phyloP scores from a whole-genome alignment of 768 basidiomycete genomes.

The Mycena floridula region DNA sequence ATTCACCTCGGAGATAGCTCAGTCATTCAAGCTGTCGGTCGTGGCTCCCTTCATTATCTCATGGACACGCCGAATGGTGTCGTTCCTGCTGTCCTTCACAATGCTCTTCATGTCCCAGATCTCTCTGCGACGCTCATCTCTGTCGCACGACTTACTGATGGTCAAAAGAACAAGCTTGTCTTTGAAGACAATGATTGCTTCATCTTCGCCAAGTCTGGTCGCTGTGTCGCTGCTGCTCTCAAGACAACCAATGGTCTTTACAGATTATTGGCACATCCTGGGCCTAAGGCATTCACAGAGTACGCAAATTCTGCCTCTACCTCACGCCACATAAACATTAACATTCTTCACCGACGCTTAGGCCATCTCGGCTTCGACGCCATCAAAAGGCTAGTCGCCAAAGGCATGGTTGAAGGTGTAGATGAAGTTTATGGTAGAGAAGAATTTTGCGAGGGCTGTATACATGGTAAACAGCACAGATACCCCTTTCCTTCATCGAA shows the following conservation, averaged over 20 bases:
- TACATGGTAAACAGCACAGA: slow-evolving; percentile 8
- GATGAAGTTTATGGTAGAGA: slow-evolving; percentile 3
- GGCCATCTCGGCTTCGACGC: slow-evolving; percentile 12
- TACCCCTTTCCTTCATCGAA: slow-evolving; percentile 6
- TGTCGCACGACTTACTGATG: slow-evolving; percentile 4
- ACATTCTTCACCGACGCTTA: slow-evolving; percentile 13
- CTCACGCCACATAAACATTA: slow-evolving; percentile 8
- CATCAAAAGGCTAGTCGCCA: slow-evolving; percentile 10
- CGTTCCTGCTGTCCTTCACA: slow-evolving; percentile 5
- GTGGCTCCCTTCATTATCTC: slow-evolving; percentile 6
- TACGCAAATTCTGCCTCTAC: slow-evolving; percentile 5
- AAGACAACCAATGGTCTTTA: slow-evolving; percentile 1
- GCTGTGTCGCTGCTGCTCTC: slow-evolving; percentile 1
- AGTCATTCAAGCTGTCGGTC: too few species aligned
- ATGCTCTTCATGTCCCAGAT: slow-evolving; percentile 10
- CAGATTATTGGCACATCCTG: slow-evolving; percentile 2
- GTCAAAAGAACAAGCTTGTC: not conserved
- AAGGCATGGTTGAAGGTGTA: slow-evolving; percentile 11
- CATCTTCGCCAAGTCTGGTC: slow-evolving; percentile 2
- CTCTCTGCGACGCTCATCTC: slow-evolving; percentile 11
- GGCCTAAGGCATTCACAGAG: slow-evolving; percentile 2
- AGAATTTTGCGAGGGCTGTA: slow-evolving; percentile 7
- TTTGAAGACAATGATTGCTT: slow-evolving; percentile 4
- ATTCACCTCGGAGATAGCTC: too few species aligned
- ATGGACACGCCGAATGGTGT: slow-evolving; percentile 6